Conservation (phyloP, 768 basidiomycete genomes). For the Boletus tylopilopsis region DNA sequence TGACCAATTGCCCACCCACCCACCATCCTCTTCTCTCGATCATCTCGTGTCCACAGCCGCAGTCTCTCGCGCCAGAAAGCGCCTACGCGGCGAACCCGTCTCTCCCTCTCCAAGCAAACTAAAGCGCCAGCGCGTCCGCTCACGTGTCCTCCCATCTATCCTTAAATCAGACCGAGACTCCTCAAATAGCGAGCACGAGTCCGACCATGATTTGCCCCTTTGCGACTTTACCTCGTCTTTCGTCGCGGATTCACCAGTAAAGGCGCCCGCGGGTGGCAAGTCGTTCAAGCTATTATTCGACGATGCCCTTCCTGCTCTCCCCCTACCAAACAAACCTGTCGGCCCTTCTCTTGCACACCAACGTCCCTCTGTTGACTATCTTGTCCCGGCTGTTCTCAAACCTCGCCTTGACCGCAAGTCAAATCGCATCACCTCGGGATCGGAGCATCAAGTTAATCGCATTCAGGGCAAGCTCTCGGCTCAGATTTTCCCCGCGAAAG, state of each 20-base stretch:
- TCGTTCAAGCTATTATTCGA: slow-evolving; percentile 70
- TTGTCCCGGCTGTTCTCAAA: slow-evolving; percentile 1
- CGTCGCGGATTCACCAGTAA: slow-evolving; percentile 70
- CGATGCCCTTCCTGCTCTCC: slow-evolving; percentile 34
- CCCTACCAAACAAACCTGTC: slow-evolving; percentile 15
- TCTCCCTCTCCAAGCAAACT: slow-evolving; percentile 80
- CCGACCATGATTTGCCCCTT: slow-evolving; percentile 30
- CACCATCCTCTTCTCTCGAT: slow-evolving; percentile 15
- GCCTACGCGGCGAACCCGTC: slow-evolving; percentile 77
- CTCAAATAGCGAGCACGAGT: slow-evolving; percentile 35
- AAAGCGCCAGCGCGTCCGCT: slow-evolving; percentile 58
- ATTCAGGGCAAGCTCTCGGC: slow-evolving; percentile 2
- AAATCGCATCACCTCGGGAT: background rate
- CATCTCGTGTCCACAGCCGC: slow-evolving; percentile 36
- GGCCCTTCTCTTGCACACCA: slow-evolving; percentile 1
- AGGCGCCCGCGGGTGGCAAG: slow-evolving; percentile 51
- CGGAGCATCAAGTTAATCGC: background rate
- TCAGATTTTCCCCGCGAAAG: slow-evolving; percentile 14
- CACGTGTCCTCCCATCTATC: slow-evolving; percentile 39
- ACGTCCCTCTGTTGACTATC: background rate
- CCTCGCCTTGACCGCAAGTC: slow-evolving; percentile 2
- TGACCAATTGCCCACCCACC: slow-evolving; percentile 38
- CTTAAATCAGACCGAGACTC: slow-evolving; percentile 27
- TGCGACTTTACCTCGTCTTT: slow-evolving; percentile 42
- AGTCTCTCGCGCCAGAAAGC: slow-evolving; percentile 70